Conservation (phyloP, 2,329 filamentous ascomycete genomes). For the Paecilomyces sp. region DNA sequence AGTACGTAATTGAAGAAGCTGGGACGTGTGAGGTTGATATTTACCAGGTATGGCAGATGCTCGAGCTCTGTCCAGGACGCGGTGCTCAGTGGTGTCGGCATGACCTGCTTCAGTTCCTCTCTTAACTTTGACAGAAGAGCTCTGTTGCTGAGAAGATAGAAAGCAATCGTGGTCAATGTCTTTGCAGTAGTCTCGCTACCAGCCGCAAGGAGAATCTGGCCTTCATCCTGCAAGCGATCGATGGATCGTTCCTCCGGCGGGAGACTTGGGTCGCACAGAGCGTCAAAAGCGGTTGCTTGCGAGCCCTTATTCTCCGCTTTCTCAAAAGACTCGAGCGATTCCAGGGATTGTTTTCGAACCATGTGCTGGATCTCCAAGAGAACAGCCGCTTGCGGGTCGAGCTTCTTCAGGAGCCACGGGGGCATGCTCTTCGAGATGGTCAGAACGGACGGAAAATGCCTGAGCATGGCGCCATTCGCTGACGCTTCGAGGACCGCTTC, state of each 20-base stretch:
- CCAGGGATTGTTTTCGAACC: constrained; percentile 1
- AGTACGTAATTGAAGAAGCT: neutral
- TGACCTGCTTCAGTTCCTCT: constrained; percentile 19
- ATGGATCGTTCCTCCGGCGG: constrained; percentile 29
- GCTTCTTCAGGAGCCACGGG: constrained; percentile 7
- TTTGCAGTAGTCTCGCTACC: constrained; percentile 30
- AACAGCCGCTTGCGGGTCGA: constrained; percentile 5
- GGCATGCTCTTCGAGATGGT: constrained; percentile 16
- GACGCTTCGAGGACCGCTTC: constrained; percentile 16
- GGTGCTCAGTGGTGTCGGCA: constrained; percentile 16
- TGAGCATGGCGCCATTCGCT: constrained; percentile 16
- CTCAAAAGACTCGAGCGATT: constrained; percentile 1
- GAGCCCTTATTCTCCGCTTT: neutral
- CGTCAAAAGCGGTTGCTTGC: constrained; percentile 18
- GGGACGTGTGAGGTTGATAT: neutral
- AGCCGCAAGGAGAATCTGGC: constrained; percentile 21
- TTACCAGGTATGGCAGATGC: constrained; percentile 33
- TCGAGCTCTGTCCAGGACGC: constrained; percentile 27
- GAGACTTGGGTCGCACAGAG: constrained; percentile 25
- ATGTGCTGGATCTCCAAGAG: constrained; percentile 4
- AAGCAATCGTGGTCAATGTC: constrained; percentile 21
- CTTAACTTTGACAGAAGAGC: constrained; percentile 13
- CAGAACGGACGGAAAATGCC: constrained; percentile 22
- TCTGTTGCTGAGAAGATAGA: constrained; percentile 18
- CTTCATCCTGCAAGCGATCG: constrained; percentile 25